Base-by-base conservation (phyloP, 164 flowering plant genomes). In the Tinospora cordifolia region DNA sequence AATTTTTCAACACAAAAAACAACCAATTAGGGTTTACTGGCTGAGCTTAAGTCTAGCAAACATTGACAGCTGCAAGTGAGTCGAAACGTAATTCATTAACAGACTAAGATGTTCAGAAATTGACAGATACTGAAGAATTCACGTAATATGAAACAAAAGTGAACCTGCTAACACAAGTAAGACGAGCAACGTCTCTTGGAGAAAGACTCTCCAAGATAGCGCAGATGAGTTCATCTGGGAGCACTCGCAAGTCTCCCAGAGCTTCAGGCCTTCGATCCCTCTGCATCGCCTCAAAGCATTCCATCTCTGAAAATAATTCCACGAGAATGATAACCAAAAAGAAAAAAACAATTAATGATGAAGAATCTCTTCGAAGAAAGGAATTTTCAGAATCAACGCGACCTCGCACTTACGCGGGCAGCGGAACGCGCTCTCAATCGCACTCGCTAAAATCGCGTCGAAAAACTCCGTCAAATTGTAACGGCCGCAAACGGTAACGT, bases 91-190 rank as follows among this genome's bases (percentile, higher is more conserved):
- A 60, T 60, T 26, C 17, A 24, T 25, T 26, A 30, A 8, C n/a
- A 26, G 12, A 60, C 6, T 54, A 15, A 54, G 3, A 21, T 3
- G 6, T 24, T 24, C 24, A n/a, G 30, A 41, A 66, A 66, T 54
- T 22, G 27, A 6, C 17, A 25, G 49, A 21, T 66, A 13, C 0
- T 22, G 36, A 22, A 44, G 10, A 63, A 63, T 2, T 36, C 63
- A 60, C 12, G 11, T 30, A 71, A 38, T 21, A 19, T 36, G 49
- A 39, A 21, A 40, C 21, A 63, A 17, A 3, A n/a, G 65, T 7
- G 9, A 9, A 92, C 98, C 96, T 93, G 98, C 97, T 93, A 66
- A 87, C 97, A 71, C 93, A 93, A 74, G 98, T 79, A 66, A 89
- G 81, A n/a, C 93, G 92, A 59, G 84, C 89, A 60, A 87, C 79